These are phyloP conservation scores for Apostasia shenzhenica DNA, from an alignment of 106 monocot species.

Conservation along the genomic window DNA sequence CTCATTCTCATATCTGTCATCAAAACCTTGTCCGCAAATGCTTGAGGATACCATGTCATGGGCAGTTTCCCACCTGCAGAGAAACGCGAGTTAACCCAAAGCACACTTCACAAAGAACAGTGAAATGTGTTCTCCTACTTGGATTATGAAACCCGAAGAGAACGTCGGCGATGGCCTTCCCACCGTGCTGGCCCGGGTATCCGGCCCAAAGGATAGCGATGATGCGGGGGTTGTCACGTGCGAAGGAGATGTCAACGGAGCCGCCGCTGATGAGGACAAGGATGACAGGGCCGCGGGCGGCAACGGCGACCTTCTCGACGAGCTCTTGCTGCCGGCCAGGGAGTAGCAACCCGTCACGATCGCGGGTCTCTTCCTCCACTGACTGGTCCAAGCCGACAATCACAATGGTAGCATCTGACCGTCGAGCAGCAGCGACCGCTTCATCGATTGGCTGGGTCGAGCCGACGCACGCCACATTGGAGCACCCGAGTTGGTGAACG, in stretches of 20 bases:
- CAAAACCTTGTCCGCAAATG: constrained; percentile 32
- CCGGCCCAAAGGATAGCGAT: constrained; percentile 79
- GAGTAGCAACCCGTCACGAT: constrained; percentile 46
- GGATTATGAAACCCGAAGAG: constrained; percentile 72
- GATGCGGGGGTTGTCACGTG: constrained; percentile 42
- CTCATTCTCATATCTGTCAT: constrained; percentile 85
- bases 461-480: constrained; percentile 34
- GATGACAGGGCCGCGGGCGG: constrained; percentile 36
- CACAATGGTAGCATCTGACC: constrained; percentile 45
- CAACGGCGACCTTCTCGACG: constrained; percentile 47
- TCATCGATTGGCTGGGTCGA: constrained; percentile 32
- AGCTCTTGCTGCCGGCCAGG: constrained; percentile 76
- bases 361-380: constrained; percentile 48
- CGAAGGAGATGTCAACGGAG: constrained; percentile 68
- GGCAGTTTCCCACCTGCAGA: constrained; percentile 78
- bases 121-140: constrained; percentile 19
- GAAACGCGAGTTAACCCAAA: constrained; percentile 33
- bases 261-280: constrained; percentile 74
- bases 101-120: constrained; percentile 18
- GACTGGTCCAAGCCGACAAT: constrained; percentile 72
- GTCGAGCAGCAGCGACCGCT: constrained; percentile 34
- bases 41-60: constrained; percentile 83
- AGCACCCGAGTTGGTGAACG: constrained; percentile 48
- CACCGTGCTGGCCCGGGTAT: constrained; percentile 81
- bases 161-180: constrained; percentile 62